These are phyloP conservation scores for Hyaloperonospora arabidopsidis DNA, from an alignment of 352 stramenopile species.

Conservation along the genomic window DNA sequence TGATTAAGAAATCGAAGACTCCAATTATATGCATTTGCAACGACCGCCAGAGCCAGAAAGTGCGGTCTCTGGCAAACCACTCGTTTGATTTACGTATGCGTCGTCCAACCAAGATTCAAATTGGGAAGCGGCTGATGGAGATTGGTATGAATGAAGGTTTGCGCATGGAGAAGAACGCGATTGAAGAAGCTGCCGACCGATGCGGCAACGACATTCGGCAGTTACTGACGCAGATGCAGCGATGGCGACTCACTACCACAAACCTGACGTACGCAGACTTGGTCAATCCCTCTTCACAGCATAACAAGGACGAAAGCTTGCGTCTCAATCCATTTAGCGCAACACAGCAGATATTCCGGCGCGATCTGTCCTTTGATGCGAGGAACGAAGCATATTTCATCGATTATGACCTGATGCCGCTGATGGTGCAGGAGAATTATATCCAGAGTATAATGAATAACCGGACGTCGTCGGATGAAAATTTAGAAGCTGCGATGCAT, in stretches of 20 bases:
- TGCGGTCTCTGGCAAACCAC: constrained; percentile 93
- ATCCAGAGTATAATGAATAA: constrained; percentile 81
- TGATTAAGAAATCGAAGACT: constrained; percentile 98
- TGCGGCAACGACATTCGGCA: constrained; percentile 98
- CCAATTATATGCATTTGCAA: constrained; percentile 99
- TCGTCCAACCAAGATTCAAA: constrained; percentile 89
- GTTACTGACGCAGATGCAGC: constrained; percentile 95
- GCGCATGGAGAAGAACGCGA: constrained; percentile 91
- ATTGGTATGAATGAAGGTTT: constrained; percentile 89
- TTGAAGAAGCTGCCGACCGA: constrained; percentile 93
- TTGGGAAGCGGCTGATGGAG: constrained; percentile 89
- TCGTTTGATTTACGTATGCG: constrained; percentile 95
- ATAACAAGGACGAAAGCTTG: constrained; percentile 91
- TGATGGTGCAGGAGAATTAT: constrained; percentile 93
- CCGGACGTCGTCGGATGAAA: constrained; percentile 52
- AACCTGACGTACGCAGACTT: constrained; percentile 85
- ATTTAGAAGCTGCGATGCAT: constrained; percentile 75
- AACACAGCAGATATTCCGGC: constrained; percentile 88
- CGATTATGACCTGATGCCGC: constrained; percentile 96
- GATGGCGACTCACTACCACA: constrained; percentile 84
- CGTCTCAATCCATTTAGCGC: constrained; percentile 93
- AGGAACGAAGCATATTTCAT: constrained; percentile 98
- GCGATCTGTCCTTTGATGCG: constrained; percentile 60
- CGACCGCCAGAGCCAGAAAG: constrained; percentile 94
- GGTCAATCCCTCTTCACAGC: constrained; percentile 61